Evolutionary conservation across 129 eudicot genomes (phyloP).

Genomic region (Cynara cardunculus): DNA sequence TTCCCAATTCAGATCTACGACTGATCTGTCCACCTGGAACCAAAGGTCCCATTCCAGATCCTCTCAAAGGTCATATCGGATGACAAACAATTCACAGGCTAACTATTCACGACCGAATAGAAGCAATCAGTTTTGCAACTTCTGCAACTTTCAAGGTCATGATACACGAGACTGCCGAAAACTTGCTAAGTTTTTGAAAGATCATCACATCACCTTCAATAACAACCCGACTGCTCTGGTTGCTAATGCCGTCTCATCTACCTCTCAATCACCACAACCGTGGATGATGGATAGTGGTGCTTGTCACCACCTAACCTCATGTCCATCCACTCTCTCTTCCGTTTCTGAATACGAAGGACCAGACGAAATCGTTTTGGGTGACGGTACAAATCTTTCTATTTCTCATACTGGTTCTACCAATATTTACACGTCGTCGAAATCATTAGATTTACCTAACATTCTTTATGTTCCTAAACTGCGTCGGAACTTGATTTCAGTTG

Average conservation of each 20-base stretch:
- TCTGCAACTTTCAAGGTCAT: background rate
- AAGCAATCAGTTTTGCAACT: background rate
- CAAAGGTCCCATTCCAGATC: background rate
- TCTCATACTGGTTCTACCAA: background rate
- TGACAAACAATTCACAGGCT: background rate
- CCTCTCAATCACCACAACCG: background rate
- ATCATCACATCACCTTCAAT: no score
- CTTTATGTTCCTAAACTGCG: slow-evolving; percentile 1
- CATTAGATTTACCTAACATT: background rate
- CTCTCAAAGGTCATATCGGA: background rate
- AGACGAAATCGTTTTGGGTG: background rate
- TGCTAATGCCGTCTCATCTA: background rate
- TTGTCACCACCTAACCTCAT: background rate
- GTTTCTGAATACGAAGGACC: no score
- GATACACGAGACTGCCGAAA: background rate
- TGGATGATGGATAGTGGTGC: background rate
- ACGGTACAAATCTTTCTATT: slow-evolving; percentile 2
- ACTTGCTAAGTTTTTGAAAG: background rate
- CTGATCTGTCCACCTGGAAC: background rate
- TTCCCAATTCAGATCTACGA: background rate
- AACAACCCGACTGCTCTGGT: background rate
- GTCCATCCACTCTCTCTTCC: no score
- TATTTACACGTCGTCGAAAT: background rate
- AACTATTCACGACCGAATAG: background rate
- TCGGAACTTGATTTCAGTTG: background rate